A percentile compares a stretch with the other conserved stretches of the same genome.
Conservation (phyloP, 345 rosid genomes). For the Linum usitatissimum region DNA sequence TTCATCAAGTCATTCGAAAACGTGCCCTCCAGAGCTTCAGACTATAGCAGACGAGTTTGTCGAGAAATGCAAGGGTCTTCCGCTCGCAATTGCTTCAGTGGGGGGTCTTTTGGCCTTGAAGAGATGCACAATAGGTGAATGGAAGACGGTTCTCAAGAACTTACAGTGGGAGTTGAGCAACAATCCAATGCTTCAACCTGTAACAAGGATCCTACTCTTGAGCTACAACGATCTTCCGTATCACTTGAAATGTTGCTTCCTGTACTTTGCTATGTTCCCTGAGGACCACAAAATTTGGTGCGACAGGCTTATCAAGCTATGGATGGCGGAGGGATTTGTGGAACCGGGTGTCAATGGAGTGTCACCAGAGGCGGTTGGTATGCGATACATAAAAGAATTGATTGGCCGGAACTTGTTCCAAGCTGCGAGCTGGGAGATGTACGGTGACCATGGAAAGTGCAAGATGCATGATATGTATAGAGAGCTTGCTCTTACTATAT, state of each 20-base stretch:
- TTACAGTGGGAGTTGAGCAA: conserved; percentile 25
- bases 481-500: conserved; percentile 27
- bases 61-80: conserved; percentile 26
- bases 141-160: conserved; percentile 22
- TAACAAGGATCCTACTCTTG: conserved; percentile 23
- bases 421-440: conserved; percentile 11
- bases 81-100: conserved; percentile 32
- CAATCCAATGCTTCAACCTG: conserved; percentile 18
- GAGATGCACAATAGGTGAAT: conserved; percentile 14
- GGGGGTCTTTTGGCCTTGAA: conserved; percentile 30
- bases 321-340: conserved; percentile 20
- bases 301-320: conserved; percentile 11
- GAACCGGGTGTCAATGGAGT: conserved; percentile 1
- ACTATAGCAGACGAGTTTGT: conserved; percentile 16
- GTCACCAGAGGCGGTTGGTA: conserved; percentile 18
- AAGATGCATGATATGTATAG: conserved; percentile 35
- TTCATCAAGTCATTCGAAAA: conserved; percentile 10
- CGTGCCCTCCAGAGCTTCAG: conserved; percentile 5
- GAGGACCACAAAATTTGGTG: conserved; percentile 12
- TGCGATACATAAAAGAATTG: conserved; percentile 17
- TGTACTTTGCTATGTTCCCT: conserved; percentile 19
- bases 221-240: conserved; percentile 26
- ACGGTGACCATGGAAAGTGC: conserved; percentile 19
- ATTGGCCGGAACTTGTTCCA: conserved; percentile 13
- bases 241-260: conserved; percentile 13